A percentile compares a stretch with the other conserved stretches of the same genome.
These are phyloP conservation scores for Colletotrichum noveboracense DNA, from an alignment of 2,329 filamentous ascomycete genomes.

Conservation along the genomic window DNA sequence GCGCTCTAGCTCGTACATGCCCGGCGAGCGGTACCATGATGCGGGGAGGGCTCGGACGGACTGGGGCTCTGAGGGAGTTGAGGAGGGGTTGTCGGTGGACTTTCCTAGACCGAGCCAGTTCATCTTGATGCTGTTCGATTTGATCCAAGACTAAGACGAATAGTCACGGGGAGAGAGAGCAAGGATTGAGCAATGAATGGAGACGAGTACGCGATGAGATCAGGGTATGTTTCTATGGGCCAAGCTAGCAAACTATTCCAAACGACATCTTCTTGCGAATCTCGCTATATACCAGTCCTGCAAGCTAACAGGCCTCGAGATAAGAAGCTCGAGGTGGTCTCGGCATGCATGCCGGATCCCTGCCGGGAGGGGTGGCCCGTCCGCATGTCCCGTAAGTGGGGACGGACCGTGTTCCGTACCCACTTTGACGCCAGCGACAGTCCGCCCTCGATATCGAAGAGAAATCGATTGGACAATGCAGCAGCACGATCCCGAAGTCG, in stretches of 20 bases:
- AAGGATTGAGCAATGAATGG: neutral
- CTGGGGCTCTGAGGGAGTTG: neutral
- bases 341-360: neutral
- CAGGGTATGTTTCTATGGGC: neutral
- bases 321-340: neutral
- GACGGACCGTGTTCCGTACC: neutral
- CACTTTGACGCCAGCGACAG: neutral
- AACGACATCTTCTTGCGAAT: neutral
- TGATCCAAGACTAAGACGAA: accelerated
- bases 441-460: neutral
- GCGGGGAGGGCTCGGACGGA: constrained; percentile 25
- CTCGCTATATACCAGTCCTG: neutral
- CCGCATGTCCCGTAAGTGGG: neutral
- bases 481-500: neutral
- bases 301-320: neutral
- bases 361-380: neutral
- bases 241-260: neutral
- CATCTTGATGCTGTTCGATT: neutral
- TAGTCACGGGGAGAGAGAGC: accelerated
- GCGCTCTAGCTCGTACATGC: constrained; percentile 44
- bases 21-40: constrained; percentile 26
- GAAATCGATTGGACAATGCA: neutral
- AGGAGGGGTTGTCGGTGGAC: neutral
- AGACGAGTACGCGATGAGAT: neutral
- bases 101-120: neutral